Base-by-base conservation (phyloP, 768 basidiomycete species). In the Thelephora ganbajun region DNA sequence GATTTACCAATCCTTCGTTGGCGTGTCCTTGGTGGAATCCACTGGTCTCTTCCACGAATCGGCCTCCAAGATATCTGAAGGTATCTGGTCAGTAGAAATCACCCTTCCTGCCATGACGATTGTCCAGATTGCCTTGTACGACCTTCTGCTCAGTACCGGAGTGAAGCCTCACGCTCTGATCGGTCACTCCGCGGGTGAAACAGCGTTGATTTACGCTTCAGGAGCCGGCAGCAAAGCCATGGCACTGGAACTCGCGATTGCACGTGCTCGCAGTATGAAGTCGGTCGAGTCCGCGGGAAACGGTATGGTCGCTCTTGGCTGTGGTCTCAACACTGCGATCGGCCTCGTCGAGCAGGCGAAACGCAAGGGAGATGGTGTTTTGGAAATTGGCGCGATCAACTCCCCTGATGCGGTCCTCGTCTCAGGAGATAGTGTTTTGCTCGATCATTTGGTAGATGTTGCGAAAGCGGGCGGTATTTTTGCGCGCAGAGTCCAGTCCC, bases 111-210 rank as follows among this genome's bases (percentile, higher is more conserved):
- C 70, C 1, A 52, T 73, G 18, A 57, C 67, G 1, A 69, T 74
- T 53, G 51, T 71, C 44, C 72, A 74, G 51, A 66, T 74, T 9
- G 72, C 70, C 0, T 47, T 72, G 5, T 63, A 65, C 50, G 72
- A 74, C 43, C 59, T 68, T 2, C 52, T 72, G 1, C 49, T 49
- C 1, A 59, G 60, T 42, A 37, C 70, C 12, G 66, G 68, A 6
- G 46, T 70, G 41, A 50, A 47, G 11, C 69, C 72, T 0, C 63
- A 69, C 37, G 56, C 58, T 5, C 55, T 72, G 13, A 43, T 73
- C 5, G 72, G 72, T 0, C 70, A 72, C 54, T 72, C 71, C n/a
- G 69, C 70, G 12, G 72, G 72, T 11, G 72, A 73, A 51, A 68
- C 69, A 0, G 66, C 67, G 0, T 44, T 72, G 16, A 49, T 72